phyloP scores from a whole-genome alignment of 169 alveolate species.

The Eimeria acervulina region DNA sequence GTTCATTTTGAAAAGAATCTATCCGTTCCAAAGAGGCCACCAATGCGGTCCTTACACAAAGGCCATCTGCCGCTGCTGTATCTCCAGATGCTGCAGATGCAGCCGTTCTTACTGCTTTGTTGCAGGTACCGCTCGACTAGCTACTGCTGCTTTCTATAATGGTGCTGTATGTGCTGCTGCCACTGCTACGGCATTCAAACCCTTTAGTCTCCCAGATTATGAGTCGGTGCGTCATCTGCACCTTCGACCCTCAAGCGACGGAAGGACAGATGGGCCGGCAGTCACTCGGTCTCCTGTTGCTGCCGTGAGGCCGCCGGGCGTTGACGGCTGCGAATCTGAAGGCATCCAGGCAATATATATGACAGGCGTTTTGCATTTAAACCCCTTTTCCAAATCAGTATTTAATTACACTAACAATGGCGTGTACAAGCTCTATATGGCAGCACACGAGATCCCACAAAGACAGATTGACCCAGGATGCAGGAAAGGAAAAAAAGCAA shows the following conservation, averaged over 20 bases:
- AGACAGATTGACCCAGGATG: neutral
- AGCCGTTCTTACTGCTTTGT: neutral
- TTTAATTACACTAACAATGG: neutral
- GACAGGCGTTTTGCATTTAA: neutral
- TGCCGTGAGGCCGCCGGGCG: slow-evolving; percentile 60
- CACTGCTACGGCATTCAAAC: neutral
- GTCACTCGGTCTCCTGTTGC: slow-evolving; percentile 21
- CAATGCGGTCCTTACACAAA: neutral
- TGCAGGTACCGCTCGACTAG: neutral
- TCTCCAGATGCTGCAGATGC: neutral
- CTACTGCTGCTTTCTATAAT: neutral
- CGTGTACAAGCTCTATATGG: neutral
- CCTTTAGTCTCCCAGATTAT: neutral
- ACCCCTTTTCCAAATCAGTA: neutral
- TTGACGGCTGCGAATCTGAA: slow-evolving; percentile 59
- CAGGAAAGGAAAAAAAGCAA: neutral
- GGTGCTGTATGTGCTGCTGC: neutral
- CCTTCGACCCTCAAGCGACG: neutral
- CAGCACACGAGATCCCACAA: neutral
- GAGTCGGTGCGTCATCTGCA: neutral
- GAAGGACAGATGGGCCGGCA: neutral
- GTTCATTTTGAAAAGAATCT: neutral
- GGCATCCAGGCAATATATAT: neutral
- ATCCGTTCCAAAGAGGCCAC: neutral
- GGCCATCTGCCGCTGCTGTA: neutral